Percentiles rank a stretch among this genome's conserved stretches.
Conservation (phyloP, 2,329 filamentous ascomycete species). For the Ceratocystis variospora region DNA sequence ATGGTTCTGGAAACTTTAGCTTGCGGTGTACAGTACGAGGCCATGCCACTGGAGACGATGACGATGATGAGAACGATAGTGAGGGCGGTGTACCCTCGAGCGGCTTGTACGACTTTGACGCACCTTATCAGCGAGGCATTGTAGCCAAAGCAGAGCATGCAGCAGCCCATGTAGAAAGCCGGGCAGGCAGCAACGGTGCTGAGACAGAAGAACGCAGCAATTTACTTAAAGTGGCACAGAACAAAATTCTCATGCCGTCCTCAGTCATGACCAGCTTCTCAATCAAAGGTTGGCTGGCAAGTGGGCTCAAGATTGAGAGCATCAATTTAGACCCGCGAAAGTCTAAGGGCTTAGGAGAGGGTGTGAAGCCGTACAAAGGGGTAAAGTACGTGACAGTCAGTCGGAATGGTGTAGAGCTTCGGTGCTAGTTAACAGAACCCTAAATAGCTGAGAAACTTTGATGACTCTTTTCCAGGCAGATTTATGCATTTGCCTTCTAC, state of each 20-base stretch:
- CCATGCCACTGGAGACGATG: constrained; percentile 34
- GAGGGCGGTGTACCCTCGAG: constrained; percentile 23
- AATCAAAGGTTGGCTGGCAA: constrained; percentile 55
- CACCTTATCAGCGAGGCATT: constrained; percentile 12
- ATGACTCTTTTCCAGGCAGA: no score
- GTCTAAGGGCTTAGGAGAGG: constrained; percentile 72
- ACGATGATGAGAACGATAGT: constrained; percentile 37
- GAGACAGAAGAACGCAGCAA: constrained; percentile 34
- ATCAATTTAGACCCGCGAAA: constrained; percentile 59
- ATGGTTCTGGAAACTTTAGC: constrained; percentile 53
- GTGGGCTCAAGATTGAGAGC: constrained; percentile 53
- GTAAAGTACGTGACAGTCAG: constrained; percentile 87
- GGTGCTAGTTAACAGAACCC: constrained; percentile 32
- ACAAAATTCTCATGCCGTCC: constrained; percentile 66
- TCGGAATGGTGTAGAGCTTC: constrained; percentile 49
- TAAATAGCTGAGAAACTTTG: no score
- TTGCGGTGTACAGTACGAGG: constrained; percentile 72
- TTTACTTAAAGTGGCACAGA: constrained; percentile 46
- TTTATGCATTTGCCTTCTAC: no score
- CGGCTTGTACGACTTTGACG: constrained; percentile 17
- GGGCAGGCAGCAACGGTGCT: background rate
- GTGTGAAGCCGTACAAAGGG: constrained; percentile 90
- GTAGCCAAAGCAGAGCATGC: constrained; percentile 22
- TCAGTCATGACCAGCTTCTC: constrained; percentile 61
- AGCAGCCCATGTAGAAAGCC: constrained; percentile 18